A percentile compares a stretch with the other conserved stretches of the same genome.
These are phyloP conservation scores for Vitis cinerea DNA, from an alignment of 164 flowering plant genomes.

Conservation along the genomic window DNA sequence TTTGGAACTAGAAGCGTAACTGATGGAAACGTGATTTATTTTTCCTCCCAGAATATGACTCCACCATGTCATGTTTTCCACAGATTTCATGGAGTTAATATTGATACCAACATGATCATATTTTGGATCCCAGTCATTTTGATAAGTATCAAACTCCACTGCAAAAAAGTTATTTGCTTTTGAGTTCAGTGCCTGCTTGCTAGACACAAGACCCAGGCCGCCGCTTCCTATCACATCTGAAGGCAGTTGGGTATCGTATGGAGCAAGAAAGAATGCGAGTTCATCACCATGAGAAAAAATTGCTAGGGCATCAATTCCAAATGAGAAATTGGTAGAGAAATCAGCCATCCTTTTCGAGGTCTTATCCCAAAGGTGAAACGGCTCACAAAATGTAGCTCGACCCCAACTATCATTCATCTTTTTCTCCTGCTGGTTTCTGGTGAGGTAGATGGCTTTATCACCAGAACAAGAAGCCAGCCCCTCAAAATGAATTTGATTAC, in stretches of 20 bases:
- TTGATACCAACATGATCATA: conserved; percentile 15
- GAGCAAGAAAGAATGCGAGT: conserved; percentile 4
- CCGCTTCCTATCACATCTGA: neutral
- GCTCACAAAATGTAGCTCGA: neutral
- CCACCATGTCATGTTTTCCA: conserved; percentile 1
- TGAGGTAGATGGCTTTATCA: too few species aligned
- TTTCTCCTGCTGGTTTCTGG: too few species aligned
- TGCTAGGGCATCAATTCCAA: neutral
- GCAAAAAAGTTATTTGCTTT: conserved; percentile 9
- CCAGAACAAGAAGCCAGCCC: too few species aligned
- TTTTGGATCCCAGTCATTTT: conserved; percentile 1
- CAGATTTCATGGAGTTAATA: conserved; percentile 8
- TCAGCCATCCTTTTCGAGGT: neutral
- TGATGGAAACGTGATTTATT: conserved; percentile 3
- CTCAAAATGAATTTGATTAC: too few species aligned
- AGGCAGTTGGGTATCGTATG: neutral
- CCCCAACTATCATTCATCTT: neutral
- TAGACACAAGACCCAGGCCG: neutral
- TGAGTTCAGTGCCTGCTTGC: neutral
- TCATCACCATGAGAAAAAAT: neutral
- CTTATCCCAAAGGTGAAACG: conserved; percentile 3
- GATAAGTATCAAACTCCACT: conserved; percentile 20
- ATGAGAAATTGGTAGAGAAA: conserved; percentile 2
- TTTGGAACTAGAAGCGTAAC: conserved; percentile 3
- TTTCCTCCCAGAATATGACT: conserved; percentile 5